phyloP scores from a whole-genome alignment of 2,329 filamentous ascomycete species.

The Ascosphaera apis region DNA sequence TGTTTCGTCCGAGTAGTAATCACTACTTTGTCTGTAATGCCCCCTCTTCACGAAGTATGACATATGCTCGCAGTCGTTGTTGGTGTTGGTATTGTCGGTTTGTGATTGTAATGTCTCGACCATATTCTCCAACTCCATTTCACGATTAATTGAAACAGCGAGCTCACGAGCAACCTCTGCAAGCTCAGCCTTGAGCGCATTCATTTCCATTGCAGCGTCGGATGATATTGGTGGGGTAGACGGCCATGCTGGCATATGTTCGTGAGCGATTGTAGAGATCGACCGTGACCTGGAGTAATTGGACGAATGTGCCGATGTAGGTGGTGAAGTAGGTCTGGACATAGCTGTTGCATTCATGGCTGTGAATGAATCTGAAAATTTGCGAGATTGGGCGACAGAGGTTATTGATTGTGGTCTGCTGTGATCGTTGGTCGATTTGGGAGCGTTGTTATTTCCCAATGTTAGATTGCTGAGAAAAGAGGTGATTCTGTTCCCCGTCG shows the following conservation, averaged over 20 bases:
- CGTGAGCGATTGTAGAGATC: no score
- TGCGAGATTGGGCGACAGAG: no score
- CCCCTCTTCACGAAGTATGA: no score
- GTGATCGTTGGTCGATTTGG: no score
- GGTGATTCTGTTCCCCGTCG: background rate
- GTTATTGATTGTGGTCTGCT: no score
- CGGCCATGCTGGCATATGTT: no score
- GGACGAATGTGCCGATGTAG: no score
- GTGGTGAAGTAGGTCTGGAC: no score
- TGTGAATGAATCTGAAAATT: background rate
- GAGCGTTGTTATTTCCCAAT: no score
- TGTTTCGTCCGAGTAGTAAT: slow-evolving; percentile 69
- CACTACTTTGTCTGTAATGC: slow-evolving; percentile 54
- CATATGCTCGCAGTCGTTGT: slow-evolving; percentile 29
- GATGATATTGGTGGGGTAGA: no score
- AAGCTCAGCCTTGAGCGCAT: slow-evolving; percentile 84
- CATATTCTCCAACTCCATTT: slow-evolving; percentile 91
- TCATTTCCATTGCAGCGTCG: slow-evolving; percentile 36
- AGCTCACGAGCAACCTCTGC: slow-evolving; percentile 83
- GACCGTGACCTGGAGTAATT: no score
- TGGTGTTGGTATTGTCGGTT: no score
- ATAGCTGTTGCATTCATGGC: background rate
- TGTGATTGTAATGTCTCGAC: slow-evolving; percentile 71
- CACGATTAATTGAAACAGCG: slow-evolving; percentile 73
- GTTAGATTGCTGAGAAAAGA: background rate